Evolutionary conservation across 1,139 yeast species (phyloP).

Genomic region (Keqinozyma sinolaborantium): DNA sequence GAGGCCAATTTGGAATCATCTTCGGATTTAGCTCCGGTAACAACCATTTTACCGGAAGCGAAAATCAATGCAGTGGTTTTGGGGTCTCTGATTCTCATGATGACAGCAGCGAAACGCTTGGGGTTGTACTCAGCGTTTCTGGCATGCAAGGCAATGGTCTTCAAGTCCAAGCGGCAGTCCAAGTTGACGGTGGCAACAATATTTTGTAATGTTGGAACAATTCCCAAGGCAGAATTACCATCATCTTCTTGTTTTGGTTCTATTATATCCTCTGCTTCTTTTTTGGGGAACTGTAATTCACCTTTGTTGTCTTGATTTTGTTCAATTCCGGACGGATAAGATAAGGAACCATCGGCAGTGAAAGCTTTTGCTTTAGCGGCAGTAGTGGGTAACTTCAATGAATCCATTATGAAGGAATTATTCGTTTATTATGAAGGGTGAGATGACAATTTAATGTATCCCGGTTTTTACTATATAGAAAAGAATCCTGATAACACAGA

Average conservation of each 20-base stretch:
- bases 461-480: constrained; percentile 14
- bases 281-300: constrained; percentile 15
- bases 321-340: constrained; percentile 54
- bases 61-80: constrained; percentile 96
- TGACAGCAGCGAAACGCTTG: constrained; percentile 97
- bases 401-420: constrained; percentile 47
- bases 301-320: constrained; percentile 8
- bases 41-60: constrained; percentile 99
- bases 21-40: constrained; percentile 98
- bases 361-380: constrained; percentile 81
- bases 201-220: constrained; percentile 93
- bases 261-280: constrained; percentile 28
- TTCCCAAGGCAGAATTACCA: constrained; percentile 80
- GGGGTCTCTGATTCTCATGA: constrained; percentile 99
- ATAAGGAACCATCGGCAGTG: constrained; percentile 63
- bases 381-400: constrained; percentile 71
- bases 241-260: constrained; percentile 50
- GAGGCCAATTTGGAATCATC: constrained; percentile 97
- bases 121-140: constrained; percentile 99
- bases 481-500: background rate
- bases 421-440: constrained; percentile 9
- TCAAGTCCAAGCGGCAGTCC: constrained; percentile 92
- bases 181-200: constrained; percentile 97
- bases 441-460: constrained; percentile 47
- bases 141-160: constrained; percentile 96